Conservation (phyloP, 1,284 basidiomycete genomes). For the Tilletia setariae region DNA sequence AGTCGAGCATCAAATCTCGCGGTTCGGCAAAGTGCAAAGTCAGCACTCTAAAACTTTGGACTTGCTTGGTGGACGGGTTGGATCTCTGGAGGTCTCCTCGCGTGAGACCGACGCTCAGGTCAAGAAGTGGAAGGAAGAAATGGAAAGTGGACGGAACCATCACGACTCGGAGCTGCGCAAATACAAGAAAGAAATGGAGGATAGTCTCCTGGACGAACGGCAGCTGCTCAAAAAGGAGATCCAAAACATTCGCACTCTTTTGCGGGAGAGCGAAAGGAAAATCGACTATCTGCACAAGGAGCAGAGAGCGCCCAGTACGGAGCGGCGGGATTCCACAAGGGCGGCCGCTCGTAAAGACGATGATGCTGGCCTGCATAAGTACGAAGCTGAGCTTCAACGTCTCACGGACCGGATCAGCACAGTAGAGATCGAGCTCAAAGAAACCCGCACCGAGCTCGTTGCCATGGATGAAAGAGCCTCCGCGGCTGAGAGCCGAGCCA, state of each 20-base stretch:
- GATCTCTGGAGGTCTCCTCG: not conserved
- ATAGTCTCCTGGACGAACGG: not conserved
- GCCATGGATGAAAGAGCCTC: not conserved
- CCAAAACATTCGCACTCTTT: too few relatives aligned
- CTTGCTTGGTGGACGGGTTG: not conserved
- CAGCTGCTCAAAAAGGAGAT: not conserved
- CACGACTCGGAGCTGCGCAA: not conserved
- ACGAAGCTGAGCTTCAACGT: not conserved
- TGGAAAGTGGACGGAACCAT: not conserved
- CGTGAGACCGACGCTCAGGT: not conserved
- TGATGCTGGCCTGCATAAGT: not conserved
- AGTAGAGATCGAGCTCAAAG: not conserved
- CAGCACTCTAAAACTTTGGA: not conserved
- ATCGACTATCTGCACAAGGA: too few relatives aligned
- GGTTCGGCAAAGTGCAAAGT: slow-evolving; percentile 2
- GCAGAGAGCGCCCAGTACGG: too few relatives aligned
- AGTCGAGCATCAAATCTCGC: not conserved
- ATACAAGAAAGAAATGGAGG: not conserved
- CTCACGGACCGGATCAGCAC: not conserved
- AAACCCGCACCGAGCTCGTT: not conserved
- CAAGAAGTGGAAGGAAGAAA: not conserved
- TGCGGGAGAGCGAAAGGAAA: too few relatives aligned
- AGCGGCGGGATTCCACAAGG: too few relatives aligned
- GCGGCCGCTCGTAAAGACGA: too few relatives aligned
- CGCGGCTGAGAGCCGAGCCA: not conserved